Evolutionary conservation across 805 yeast species (phyloP).

Genomic region (Ogataea salicorniae): DNA sequence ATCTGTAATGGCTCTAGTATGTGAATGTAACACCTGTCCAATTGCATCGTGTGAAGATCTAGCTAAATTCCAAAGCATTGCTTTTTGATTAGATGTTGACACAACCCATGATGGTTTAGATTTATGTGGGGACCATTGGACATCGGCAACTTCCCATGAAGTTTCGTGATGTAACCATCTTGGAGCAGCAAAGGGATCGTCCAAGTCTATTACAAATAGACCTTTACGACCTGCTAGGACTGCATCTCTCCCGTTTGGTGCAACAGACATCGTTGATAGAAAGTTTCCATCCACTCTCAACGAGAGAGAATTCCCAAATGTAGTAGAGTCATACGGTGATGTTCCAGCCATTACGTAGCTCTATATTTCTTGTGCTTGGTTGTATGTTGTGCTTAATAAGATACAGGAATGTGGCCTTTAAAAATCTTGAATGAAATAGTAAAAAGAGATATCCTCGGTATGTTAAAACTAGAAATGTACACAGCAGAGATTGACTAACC

Average conservation of each 20-base stretch:
- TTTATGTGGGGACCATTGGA: constrained; percentile 94
- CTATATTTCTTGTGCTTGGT: background rate
- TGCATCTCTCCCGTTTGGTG: constrained; percentile 89
- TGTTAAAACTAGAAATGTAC: too few relatives aligned
- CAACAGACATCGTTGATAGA: constrained; percentile 76
- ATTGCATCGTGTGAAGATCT: constrained; percentile 62
- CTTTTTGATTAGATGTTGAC: constrained; percentile 92
- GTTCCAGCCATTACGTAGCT: constrained; percentile 1
- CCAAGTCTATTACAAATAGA: constrained; percentile 82
- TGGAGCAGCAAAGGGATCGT: constrained; percentile 93
- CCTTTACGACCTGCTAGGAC: constrained; percentile 86
- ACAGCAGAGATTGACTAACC: too few relatives aligned
- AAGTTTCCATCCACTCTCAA: constrained; percentile 87
- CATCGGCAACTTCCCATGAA: constrained; percentile 98
- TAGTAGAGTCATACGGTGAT: constrained; percentile 40
- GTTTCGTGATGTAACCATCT: constrained; percentile 89
- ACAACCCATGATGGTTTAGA: constrained; percentile 87
- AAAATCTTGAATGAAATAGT: too few relatives aligned
- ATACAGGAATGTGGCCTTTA: too few relatives aligned
- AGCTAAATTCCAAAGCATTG: constrained; percentile 87
- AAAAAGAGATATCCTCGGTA: too few relatives aligned
- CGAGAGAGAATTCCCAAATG: constrained; percentile 78
- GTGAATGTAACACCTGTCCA: constrained; percentile 83
- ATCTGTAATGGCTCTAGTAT: constrained; percentile 91
- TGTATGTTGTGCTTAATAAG: too few relatives aligned